These are phyloP conservation scores for Cladorrhinum sp. DNA, from an alignment of 2,329 filamentous ascomycete species.

Conservation along the genomic window DNA sequence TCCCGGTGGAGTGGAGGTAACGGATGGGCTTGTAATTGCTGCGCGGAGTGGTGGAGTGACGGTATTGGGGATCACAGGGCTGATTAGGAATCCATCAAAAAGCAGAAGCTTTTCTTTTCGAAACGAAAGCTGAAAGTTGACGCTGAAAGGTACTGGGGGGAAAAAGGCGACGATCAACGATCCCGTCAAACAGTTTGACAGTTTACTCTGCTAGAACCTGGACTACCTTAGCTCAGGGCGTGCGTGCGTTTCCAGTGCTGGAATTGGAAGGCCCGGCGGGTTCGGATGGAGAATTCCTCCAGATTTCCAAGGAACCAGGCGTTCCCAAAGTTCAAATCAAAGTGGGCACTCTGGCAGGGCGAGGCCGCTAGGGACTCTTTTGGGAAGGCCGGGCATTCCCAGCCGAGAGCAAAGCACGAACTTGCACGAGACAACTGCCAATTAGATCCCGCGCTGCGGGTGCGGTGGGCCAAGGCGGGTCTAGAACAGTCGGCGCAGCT, in stretches of 20 bases:
- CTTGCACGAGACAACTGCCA: background rate
- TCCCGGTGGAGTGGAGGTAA: too few species aligned
- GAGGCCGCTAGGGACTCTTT: background rate
- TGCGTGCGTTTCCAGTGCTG: background rate
- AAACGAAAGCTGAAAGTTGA: too few species aligned
- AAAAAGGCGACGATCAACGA: background rate
- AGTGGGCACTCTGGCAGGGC: background rate
- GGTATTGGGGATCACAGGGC: too few species aligned
- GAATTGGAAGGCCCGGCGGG: slow-evolving; percentile 8
- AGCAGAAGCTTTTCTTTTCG: too few species aligned
- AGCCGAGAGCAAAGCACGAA: background rate
- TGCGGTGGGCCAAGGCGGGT: slow-evolving; percentile 5
- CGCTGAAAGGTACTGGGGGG: too few species aligned
- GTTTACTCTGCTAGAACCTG: background rate
- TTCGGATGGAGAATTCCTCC: slow-evolving; percentile 10
- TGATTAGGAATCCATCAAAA: too few species aligned
- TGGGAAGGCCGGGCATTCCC: background rate
- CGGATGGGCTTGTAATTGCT: background rate
- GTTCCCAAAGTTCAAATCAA: background rate
- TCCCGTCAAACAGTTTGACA: background rate
- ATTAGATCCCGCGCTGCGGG: background rate
- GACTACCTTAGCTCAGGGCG: background rate
- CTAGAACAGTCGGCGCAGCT: slow-evolving; percentile 7
- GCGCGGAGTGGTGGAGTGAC: background rate
- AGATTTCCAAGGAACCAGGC: background rate